These are phyloP conservation scores for Comarum palustre DNA, from an alignment of 306 rosid species.

Conservation along the genomic window DNA sequence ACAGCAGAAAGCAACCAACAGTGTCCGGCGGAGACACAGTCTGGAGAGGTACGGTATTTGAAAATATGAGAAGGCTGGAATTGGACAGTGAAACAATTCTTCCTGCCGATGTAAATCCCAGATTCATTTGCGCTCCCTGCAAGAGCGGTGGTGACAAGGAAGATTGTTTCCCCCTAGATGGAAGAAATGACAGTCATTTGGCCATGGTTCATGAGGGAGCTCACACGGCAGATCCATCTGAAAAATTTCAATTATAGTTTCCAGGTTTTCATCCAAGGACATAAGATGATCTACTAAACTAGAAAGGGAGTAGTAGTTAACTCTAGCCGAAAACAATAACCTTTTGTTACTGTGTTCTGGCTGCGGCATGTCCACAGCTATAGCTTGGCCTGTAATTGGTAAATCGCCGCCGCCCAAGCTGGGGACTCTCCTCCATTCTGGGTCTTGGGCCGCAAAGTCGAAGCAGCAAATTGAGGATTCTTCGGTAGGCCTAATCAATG, in stretches of 20 bases:
- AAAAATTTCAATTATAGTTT: neutral
- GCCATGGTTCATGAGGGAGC: neutral
- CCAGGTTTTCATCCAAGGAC: neutral
- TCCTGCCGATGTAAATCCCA: neutral
- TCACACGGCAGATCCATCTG: neutral
- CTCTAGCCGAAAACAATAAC: neutral
- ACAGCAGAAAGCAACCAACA: too few relatives aligned
- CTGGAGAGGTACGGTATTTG: neutral
- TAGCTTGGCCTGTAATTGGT: neutral
- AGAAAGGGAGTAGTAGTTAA: fast-evolving
- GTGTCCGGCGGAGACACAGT: neutral
- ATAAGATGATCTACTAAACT: too few relatives aligned
- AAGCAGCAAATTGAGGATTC: neutral
- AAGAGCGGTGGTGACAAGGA: neutral
- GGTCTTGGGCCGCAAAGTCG: neutral
- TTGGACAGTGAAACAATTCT: neutral
- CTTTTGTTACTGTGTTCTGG: neutral
- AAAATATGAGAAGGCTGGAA: neutral
- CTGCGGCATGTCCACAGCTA: neutral
- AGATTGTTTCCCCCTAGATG: neutral
- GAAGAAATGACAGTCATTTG: neutral
- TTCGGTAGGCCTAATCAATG: neutral
- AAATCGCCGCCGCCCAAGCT: neutral
- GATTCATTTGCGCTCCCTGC: too few relatives aligned
- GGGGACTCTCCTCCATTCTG: neutral